These are phyloP conservation scores for Botryosphaeria dothidea DNA, from an alignment of 2,329 filamentous ascomycete species.

Conservation along the genomic window DNA sequence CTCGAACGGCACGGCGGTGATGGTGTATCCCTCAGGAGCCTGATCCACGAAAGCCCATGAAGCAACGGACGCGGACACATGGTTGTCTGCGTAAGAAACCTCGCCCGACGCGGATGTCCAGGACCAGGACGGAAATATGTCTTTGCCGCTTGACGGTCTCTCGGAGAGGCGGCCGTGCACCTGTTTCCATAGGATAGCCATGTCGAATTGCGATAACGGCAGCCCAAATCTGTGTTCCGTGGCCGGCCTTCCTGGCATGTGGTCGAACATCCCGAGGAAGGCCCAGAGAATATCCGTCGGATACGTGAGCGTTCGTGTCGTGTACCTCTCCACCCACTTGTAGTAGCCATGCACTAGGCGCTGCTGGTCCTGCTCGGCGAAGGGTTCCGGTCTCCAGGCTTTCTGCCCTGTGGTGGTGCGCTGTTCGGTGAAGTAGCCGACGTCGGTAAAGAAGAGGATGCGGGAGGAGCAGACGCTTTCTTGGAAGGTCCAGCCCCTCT, in stretches of 20 bases:
- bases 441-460: constrained; percentile 17
- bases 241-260: not conserved
- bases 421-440: not conserved
- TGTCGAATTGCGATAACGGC: not conserved
- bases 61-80: not conserved
- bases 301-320: not conserved
- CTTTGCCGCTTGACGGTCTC: not conserved
- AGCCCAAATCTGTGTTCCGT: not conserved
- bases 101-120: not conserved
- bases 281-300: not conserved
- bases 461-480: constrained; percentile 20
- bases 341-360: not conserved
- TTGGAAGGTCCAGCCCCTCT: constrained; percentile 20
- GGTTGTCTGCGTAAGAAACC: not conserved
- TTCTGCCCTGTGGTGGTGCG: not conserved
- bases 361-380: not conserved
- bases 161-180: not conserved
- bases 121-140: not conserved
- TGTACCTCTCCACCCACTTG: not conserved
- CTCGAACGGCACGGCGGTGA: no score
- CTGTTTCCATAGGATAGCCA: not conserved
- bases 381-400: not conserved
- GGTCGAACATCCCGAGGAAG: not conserved
- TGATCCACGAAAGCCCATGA: not conserved
- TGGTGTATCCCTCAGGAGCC: no score